Conservation (phyloP, 306 rosid genomes). For the Gastrolobium villosum region DNA sequence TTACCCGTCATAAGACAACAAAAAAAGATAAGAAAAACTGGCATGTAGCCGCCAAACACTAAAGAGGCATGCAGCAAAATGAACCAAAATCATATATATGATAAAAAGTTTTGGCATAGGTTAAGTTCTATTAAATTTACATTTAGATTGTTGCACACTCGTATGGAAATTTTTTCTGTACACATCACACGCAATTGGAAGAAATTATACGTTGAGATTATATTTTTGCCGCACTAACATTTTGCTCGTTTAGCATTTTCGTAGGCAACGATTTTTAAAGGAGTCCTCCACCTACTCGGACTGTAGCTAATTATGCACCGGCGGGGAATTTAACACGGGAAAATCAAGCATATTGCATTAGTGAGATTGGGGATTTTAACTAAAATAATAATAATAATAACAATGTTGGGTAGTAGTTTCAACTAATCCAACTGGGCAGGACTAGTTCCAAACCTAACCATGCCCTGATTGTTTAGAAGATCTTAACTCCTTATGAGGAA, state of each 20-base stretch:
- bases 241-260: slow-evolving; percentile 6
- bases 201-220: background rate
- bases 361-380: slow-evolving; percentile 35
- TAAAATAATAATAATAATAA: background rate
- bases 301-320: slow-evolving; percentile 10
- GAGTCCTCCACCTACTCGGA: slow-evolving; percentile 27
- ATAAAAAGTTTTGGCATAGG: background rate
- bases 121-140: background rate
- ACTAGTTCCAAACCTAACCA: slow-evolving; percentile 45
- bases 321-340: slow-evolving; percentile 13
- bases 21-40: background rate
- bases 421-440: slow-evolving; percentile 43
- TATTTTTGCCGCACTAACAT: background rate
- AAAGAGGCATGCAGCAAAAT: background rate
- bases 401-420: slow-evolving; percentile 27
- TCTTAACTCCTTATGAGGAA: slow-evolving; percentile 18
- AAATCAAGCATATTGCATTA: slow-evolving; percentile 33
- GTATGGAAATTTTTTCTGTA: background rate
- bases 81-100: background rate
- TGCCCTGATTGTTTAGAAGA: slow-evolving; percentile 40
- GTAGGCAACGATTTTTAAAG: slow-evolving; percentile 9
- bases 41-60: background rate
- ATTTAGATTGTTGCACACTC: too few relatives aligned
- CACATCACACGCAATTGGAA: background rate
- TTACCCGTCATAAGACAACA: too few relatives aligned